phyloP scores from a whole-genome alignment of 2,329 filamentous ascomycete genomes.

The Monosporascus sp. region DNA sequence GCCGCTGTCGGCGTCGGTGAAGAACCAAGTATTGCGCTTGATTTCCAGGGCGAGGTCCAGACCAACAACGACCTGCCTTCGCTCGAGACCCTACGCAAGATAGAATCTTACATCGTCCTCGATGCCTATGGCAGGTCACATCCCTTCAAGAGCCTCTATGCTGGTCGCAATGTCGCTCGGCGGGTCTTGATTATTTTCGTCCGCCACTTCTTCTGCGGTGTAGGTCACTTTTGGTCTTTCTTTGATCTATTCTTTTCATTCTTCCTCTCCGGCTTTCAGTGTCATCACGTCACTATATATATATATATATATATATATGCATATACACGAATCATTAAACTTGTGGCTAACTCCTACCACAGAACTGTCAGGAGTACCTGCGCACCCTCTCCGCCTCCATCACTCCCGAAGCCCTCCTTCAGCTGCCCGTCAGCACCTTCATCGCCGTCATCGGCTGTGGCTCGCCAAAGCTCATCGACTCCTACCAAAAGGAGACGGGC shows the following conservation, averaged over 20 bases:
- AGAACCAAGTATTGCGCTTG: conserved; percentile 36
- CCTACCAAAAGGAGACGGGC: conserved; percentile 56
- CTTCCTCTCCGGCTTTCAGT: neutral
- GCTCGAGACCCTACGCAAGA: conserved; percentile 39
- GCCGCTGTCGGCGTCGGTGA: conserved; percentile 12
- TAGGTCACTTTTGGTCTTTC: conserved; percentile 35
- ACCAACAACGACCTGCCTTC: conserved; percentile 52
- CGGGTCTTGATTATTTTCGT: conserved; percentile 68
- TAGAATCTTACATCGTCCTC: conserved; percentile 53
- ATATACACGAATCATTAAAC: conserved; percentile 2
- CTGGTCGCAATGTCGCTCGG: conserved; percentile 45
- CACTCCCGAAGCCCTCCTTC: conserved; percentile 42
- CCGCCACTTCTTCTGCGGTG: conserved; percentile 75
- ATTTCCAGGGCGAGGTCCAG: conserved; percentile 51
- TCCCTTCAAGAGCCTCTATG: conserved; percentile 59
- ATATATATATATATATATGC: neutral
- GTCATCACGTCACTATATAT: neutral
- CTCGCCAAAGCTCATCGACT: conserved; percentile 59
- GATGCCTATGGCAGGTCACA: conserved; percentile 55
- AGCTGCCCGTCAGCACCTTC: conserved; percentile 51
- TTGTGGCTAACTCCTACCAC: neutral
- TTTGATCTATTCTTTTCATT: neutral
- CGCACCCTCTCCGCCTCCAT: conserved; percentile 55
- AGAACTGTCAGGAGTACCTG: conserved; percentile 75
- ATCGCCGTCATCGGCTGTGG: conserved; percentile 71